Base-by-base conservation (phyloP, 129 eudicot species). In the Chrysanthemum makinoi region DNA sequence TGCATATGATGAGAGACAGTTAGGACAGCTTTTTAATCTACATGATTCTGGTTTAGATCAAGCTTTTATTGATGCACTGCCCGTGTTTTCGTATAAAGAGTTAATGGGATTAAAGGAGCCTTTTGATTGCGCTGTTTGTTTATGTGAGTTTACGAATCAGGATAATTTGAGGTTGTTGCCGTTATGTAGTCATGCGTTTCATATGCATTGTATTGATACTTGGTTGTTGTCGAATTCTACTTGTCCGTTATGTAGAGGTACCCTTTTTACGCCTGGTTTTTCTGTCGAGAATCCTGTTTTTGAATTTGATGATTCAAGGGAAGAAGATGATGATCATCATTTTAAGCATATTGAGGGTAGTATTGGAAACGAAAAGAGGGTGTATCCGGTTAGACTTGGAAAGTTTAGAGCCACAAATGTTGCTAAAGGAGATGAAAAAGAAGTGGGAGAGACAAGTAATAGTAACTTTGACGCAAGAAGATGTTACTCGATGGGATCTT, bases 61-160 rank as follows among this genome's bases (percentile, higher is more conserved):
- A 65, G 77, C 87, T 73, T 79, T 80, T 54, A 88, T 90, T 72
- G 99, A 95, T 78, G 85, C 99, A 6, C 96, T 95, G 16, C 99
- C 99, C 3, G 89, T 95, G 55, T 95, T 95, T 68, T 76, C 74
- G 2, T 95, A 90, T 89, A 84, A 86, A 68, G 97, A 95, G 46
- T 77, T 95, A 47, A 73, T 79, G 88, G 97, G 97, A 7, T 71
- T 80, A 15, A 84, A 90, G 68, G 99, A 95, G 86, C 97, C 97
- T 18, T 95, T 90, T 79, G 99, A 95, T 80, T 95, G 99, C 72
- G 99, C 99, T 77, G 99, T 95, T 70, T 95, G 99, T 35, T 51
- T 95, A 1, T 88, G 96, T 79, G 97, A 90, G 68, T 95, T 95
- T 68, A 73, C 89, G 17, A 84, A 86, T 57, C 82, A 85, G 62